These are phyloP conservation scores for Hordeum pubiflorum DNA, from an alignment of 202 grass and related monocot genomes.

Conservation along the genomic window DNA sequence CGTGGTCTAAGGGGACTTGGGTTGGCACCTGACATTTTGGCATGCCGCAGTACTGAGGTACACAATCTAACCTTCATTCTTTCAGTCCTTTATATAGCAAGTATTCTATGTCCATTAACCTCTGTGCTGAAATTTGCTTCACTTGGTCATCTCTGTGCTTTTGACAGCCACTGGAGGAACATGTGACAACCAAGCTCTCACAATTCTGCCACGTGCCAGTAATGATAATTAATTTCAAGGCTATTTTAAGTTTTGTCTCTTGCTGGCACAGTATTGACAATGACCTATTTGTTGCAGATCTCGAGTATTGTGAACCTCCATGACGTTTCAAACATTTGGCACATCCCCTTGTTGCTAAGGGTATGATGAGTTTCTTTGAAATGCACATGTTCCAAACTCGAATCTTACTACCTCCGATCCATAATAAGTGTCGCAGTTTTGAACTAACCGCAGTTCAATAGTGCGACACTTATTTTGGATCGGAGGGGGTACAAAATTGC, in stretches of 20 bases:
- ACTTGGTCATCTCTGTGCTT: conserved; percentile 15
- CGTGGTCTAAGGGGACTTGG: conserved; percentile 80
- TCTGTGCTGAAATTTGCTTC: not conserved
- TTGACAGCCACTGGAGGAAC: conserved; percentile 65
- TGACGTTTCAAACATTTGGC: conserved; percentile 98
- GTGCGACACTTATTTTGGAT: too few relatives aligned
- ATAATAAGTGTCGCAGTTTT: too few relatives aligned
- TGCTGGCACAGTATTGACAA: not conserved
- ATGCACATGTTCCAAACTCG: conserved; percentile 5
- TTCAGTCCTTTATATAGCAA: conserved; percentile 14
- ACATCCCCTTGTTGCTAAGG: conserved; percentile 88
- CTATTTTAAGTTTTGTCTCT: conserved; percentile 23
- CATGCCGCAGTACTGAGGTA: conserved; percentile 80
- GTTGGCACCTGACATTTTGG: conserved; percentile 79
- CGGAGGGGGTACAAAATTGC: not conserved
- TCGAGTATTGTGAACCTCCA: conserved; percentile 69
- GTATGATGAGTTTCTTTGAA: conserved; percentile 38
- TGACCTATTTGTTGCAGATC: conserved; percentile 44
- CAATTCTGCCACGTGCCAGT: conserved; percentile 92
- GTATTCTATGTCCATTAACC: not conserved
- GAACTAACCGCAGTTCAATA: too few relatives aligned
- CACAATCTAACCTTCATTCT: conserved; percentile 24
- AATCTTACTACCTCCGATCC: not conserved
- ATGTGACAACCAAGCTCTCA: conserved; percentile 78
- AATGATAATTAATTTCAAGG: conserved; percentile 24